Evolutionary conservation across 2,329 filamentous ascomycete species (phyloP), one percentile per base, ranked within the genome.

Genomic region (Monilinia fructicola): DNA sequence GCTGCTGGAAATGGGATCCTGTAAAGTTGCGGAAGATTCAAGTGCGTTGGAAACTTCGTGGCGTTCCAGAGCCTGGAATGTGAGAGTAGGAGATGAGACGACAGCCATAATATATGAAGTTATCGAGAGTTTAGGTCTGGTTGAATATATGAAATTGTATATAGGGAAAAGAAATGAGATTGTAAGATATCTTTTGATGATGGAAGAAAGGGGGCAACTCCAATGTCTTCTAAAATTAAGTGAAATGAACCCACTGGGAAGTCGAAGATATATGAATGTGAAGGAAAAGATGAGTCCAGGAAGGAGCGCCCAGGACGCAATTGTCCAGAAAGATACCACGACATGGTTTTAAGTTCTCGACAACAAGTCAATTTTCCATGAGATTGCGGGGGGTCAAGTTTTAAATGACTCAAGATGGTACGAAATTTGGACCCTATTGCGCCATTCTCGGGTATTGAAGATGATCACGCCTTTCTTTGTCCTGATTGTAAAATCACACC

Each of bases 381-480:
- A 21, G 10, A 38, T 52, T 42, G 21, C 23, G 23, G 26, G 54
- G 64, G 31, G 10, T 7, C 10, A 28, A 35, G 16, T 21, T 16
- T 53, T 65, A 61, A 65, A 60, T 65, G 54, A 44, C 35, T 42
- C 64, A 44, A 31, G 46, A 65, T 65, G 35, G 42, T 54, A 59
- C 64, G 55, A 65, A 65, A 53, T 44, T 16, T 35, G 23, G 46
- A 21, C 2, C 28, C 42, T 59, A 54, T 65, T 65, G 64, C 64
- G 64, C 64, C 31, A 65, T 65, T 26, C 31, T 52, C 63, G 63
- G 63, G 64, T 53, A n/a, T 38, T 46, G 35, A 26, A 46, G 44
- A 65, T 26, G n/a, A 65, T 60, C 53, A 65, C 31, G 64, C 55
- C 46, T 65, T 65, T 65, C 54, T 65, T 65, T 65, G 46, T 61